A percentile compares a stretch with the other conserved stretches of the same genome.
These are phyloP conservation scores for Suhomyces kilbournensis DNA, from an alignment of 805 yeast genomes.

Conservation along the genomic window DNA sequence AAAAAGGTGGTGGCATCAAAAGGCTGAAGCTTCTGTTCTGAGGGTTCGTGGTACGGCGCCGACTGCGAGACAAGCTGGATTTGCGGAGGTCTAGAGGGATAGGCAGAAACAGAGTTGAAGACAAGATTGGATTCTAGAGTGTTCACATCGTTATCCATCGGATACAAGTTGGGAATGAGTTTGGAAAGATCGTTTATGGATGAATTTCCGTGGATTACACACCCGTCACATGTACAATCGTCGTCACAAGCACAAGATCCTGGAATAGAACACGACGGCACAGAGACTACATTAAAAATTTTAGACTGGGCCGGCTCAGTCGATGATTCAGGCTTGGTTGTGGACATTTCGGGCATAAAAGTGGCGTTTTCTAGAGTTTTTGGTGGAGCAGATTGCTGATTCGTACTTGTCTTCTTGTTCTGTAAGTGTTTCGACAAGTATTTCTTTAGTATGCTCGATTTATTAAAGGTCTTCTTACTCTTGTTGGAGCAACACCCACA, in stretches of 20 bases:
- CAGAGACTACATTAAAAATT: conserved; percentile 23
- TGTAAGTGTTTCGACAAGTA: conserved; percentile 1
- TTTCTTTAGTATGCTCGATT: conserved; percentile 30
- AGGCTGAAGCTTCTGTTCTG: not conserved
- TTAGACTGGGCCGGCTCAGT: not conserved
- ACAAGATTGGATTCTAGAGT: not conserved
- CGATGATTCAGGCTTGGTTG: not conserved
- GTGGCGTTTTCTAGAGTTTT: not conserved
- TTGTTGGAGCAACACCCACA: conserved; percentile 33
- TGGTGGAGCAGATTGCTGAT: not conserved
- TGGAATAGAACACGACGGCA: conserved; percentile 34
- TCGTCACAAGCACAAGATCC: conserved; percentile 38
- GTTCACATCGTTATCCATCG: conserved; percentile 5
- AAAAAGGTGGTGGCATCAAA: not conserved
- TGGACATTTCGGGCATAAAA: not conserved
- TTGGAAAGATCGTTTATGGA: not conserved
- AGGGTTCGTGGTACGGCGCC: not conserved
- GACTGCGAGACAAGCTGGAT: not conserved
- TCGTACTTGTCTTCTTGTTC: not conserved
- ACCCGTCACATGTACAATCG: conserved; percentile 36
- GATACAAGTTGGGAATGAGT: conserved; percentile 1
- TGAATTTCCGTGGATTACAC: conserved; percentile 31
- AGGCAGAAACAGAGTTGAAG: not conserved
- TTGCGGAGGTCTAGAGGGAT: not conserved
- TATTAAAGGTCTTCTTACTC: conserved; percentile 27